Evolutionary conservation across 2,329 filamentous ascomycete genomes (phyloP), one percentile per base, ranked within the genome.

Genomic region (Fusarium siculi): DNA sequence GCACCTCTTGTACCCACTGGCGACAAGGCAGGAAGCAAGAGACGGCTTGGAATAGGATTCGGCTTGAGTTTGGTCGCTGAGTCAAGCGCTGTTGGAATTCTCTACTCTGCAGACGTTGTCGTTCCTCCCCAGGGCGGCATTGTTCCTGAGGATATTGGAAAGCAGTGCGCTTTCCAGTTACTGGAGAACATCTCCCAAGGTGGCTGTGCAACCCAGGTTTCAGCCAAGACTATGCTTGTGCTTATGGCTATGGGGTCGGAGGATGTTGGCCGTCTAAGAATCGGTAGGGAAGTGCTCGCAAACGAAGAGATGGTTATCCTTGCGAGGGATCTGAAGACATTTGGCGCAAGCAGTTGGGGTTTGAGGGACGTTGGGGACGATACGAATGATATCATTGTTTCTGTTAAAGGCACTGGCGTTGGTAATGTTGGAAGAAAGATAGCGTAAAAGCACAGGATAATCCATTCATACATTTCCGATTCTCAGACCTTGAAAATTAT

Each of bases 241-340:
- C 86, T 99, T 71, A 99, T 99, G 96, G 94, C 95, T 39, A 98
- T 99, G 96, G 96, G 96, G 0, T 94, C 93, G 2, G 96, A 98
- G 80, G 96, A 99, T 81, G 95, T 99, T 19, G 96, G 96, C 9
- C 89, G 96, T 66, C 82, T 99, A 74, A 90, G 93, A 71, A 80
- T 99, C 66, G 94, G 95, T 37, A 91, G 90, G 76, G 93, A 96
- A 52, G 90, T 98, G 2, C 83, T 98, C 50, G 95, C 91, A 1
- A 93, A 91, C 6, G 94, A 97, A 80, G 92, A 94, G 67, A 86
- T 94, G 59, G 88, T 99, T 63, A 90, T 91, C 55, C 84, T 98
- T 60, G 95, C 93, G 16, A 88, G 96, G 77, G 96, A 99, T 80
- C 83, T 98, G 75, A 92, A 91, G 80, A 91, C 89, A n/a, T 97